Percentiles rank a stretch among this genome's conserved stretches.
phyloP scores from a whole-genome alignment of 176 grass and related monocot species.

The Carex cristatella region DNA sequence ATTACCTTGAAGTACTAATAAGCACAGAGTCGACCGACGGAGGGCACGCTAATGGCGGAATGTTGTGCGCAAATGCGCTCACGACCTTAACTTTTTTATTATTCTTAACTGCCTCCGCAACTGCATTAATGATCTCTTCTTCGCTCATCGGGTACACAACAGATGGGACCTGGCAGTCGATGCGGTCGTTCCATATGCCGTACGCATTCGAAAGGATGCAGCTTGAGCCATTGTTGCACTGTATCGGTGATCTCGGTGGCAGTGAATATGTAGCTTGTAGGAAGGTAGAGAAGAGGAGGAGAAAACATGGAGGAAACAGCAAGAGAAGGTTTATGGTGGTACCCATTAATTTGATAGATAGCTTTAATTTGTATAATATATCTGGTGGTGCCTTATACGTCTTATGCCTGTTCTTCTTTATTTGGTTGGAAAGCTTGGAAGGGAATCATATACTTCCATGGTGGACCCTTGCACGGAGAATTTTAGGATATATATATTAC shows the following conservation, averaged over 20 bases:
- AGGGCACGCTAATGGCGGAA: constrained; percentile 73
- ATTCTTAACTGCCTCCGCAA: constrained; percentile 38
- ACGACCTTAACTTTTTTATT: constrained; percentile 44
- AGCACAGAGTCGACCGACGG: constrained; percentile 19
- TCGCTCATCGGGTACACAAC: constrained; percentile 58
- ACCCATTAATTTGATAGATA: background rate
- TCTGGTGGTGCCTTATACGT: background rate
- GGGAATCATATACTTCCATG: background rate
- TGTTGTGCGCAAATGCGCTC: constrained; percentile 74
- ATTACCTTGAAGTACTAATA: constrained; percentile 31
- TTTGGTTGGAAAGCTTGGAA: constrained; percentile 21
- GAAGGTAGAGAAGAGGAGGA: background rate
- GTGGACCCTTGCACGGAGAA: background rate
- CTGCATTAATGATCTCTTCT: constrained; percentile 44
- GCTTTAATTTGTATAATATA: background rate
- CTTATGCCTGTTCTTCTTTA: background rate
- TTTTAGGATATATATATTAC: too few species aligned
- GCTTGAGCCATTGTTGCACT: constrained; percentile 13
- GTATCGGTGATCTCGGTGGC: constrained; percentile 50
- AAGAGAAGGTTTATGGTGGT: background rate
- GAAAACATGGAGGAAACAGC: background rate
- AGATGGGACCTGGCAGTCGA: constrained; percentile 37
- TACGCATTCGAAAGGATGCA: constrained; percentile 75
- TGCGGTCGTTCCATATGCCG: constrained; percentile 61
- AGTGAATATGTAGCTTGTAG: constrained; percentile 3